These are phyloP conservation scores for Canavalia ensiformis DNA, from an alignment of 306 rosid genomes.

Conservation along the genomic window DNA sequence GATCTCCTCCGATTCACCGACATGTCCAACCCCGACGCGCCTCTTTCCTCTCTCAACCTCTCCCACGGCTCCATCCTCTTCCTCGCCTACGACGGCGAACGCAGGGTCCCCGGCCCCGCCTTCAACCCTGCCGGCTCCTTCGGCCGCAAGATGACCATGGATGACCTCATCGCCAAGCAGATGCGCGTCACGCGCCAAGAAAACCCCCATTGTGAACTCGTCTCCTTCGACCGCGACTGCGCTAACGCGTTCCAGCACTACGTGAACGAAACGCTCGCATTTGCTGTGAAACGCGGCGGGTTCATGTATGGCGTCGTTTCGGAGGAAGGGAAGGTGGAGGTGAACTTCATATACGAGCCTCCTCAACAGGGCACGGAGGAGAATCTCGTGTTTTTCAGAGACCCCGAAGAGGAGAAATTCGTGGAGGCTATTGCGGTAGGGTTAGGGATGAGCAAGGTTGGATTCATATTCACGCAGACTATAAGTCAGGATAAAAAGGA, in stretches of 20 bases:
- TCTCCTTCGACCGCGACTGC: slow-evolving; percentile 91
- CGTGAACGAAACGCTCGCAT: slow-evolving; percentile 86
- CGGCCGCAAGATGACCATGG: slow-evolving; percentile 99
- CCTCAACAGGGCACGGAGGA: slow-evolving; percentile 91
- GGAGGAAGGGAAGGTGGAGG: slow-evolving; percentile 85
- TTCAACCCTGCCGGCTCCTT: slow-evolving; percentile 87
- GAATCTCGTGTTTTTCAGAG: slow-evolving; percentile 62
- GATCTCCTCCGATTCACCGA: slow-evolving; percentile 81
- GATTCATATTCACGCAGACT: slow-evolving; percentile 90
- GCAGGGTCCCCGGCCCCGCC: slow-evolving; percentile 72
- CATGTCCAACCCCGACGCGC: slow-evolving; percentile 66
- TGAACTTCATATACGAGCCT: slow-evolving; percentile 92
- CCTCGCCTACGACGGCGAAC: slow-evolving; percentile 83
- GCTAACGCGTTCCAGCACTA: slow-evolving; percentile 92
- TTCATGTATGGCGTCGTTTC: slow-evolving; percentile 93
- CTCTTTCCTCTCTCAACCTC: slow-evolving; percentile 70
- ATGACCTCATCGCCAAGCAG: slow-evolving; percentile 94
- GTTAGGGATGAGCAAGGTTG: slow-evolving; percentile 86
- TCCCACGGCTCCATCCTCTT: slow-evolving; percentile 81
- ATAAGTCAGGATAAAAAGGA: slow-evolving; percentile 89
- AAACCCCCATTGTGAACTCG: slow-evolving; percentile 83
- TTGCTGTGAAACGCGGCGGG: slow-evolving; percentile 90
- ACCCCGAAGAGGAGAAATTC: slow-evolving; percentile 79
- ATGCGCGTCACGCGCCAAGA: slow-evolving; percentile 91
- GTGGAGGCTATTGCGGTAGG: slow-evolving; percentile 92